Base-by-base conservation (phyloP, 2,329 filamentous ascomycete species). In the Penicillium brasilianum region DNA sequence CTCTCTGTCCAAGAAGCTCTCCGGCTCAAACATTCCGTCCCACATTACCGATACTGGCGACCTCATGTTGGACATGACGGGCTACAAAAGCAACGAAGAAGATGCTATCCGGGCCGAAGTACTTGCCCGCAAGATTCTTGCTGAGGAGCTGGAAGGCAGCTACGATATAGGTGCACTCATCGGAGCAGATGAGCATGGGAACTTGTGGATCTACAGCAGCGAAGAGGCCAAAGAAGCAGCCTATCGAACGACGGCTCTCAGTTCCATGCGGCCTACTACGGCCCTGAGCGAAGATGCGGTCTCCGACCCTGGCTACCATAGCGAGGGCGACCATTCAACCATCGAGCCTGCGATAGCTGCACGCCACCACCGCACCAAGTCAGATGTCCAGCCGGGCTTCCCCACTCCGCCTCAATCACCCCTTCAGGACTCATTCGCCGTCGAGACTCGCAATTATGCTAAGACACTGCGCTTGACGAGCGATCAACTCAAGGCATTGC, bases 191-290 rank as follows among this genome's bases (percentile, higher is more conserved):
- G 93, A 96, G 72, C 88, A 95, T 61, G 95, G 95, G 7, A 99
- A 99, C 71, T 83, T 99, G n/a, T 98, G 95, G 94, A 98, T 99
- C 67, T 99, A 99, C 80, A 95, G 93, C 78, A 98, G 93, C 70
- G 93, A 98, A 76, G 93, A 97, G 72, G 93, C 95, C 25, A 98
- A 97, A 73, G 90, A 95, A 70, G 90, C 91, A 7, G 94, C 94
- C 34, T 89, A 89, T 80, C 88, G 90, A 39, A 83, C 84, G 69
- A 82, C 83, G 2, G 78, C 80, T 1, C 74, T 88, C 61, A 81
- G 81, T 28, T 79, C 81, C 4, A 78, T 88, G 65, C 81, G 83
- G 53, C 78, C 83, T 3, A 76, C 78, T 13, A 80, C 78, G n/a
- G 73, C 71, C 4, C 81, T 87, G 39, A 85, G 86, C 18, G 86